Evolutionary conservation across 441 rosid genomes (phyloP).

Genomic region (Gossypium schwendimanii): DNA sequence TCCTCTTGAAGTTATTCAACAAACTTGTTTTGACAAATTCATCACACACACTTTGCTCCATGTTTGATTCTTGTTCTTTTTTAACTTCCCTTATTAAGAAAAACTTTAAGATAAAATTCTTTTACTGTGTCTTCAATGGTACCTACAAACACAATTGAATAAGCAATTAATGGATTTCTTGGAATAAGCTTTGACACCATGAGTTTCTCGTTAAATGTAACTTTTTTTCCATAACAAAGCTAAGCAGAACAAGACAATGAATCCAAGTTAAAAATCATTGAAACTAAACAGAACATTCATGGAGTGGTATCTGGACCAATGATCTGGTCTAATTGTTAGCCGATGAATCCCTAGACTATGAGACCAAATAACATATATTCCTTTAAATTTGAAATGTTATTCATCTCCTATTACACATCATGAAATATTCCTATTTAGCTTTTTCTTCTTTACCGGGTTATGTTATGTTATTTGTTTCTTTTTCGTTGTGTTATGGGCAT

Average conservation of each 20-base stretch:
- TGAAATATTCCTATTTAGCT: too few species aligned
- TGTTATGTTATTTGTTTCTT: too few species aligned
- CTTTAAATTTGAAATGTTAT: background rate
- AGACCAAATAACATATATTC: background rate
- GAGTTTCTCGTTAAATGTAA: background rate
- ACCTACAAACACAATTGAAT: constrained; percentile 35
- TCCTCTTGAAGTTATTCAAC: constrained; percentile 26
- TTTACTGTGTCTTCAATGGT: constrained; percentile 41
- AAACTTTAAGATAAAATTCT: constrained; percentile 58
- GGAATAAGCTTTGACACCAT: background rate
- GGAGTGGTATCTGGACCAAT: background rate
- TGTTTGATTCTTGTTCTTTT: constrained; percentile 29
- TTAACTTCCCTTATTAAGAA: constrained; percentile 43
- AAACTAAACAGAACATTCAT: background rate
- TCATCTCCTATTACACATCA: too few species aligned
- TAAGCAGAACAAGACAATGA: background rate
- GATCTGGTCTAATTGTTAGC: background rate
- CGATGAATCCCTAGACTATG: background rate
- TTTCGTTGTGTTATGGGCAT: too few species aligned
- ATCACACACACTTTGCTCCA: constrained; percentile 10
- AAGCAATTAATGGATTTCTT: background rate
- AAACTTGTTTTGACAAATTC: constrained; percentile 16
- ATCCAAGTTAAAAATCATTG: background rate
- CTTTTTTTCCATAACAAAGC: background rate
- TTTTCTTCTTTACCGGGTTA: too few species aligned